A percentile compares a stretch with the other conserved stretches of the same genome.
Evolutionary conservation across 2,329 filamentous ascomycete species (phyloP).

Genomic region (Hypoxylon sp.): DNA sequence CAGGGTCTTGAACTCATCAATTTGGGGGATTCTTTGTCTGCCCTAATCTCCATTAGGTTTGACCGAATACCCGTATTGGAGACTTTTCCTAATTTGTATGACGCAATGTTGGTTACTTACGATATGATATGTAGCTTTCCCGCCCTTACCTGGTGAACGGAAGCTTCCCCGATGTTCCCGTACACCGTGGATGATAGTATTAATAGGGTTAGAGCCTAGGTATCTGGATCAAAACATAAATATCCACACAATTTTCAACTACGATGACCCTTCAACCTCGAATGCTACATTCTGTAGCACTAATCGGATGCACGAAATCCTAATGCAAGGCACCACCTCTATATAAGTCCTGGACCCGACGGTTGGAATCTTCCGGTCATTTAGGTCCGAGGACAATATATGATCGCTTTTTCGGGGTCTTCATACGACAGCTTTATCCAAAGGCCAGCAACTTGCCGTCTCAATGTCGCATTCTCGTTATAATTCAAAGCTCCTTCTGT

Average conservation of each 20-base stretch:
- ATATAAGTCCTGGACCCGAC: neutral
- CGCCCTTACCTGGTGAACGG: constrained; percentile 4
- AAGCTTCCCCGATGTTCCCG: neutral
- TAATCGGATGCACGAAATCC: constrained; percentile 13
- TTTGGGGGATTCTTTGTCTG: constrained; percentile 2
- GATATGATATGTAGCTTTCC: constrained; percentile 5
- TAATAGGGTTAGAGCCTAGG: neutral
- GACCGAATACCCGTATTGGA: neutral
- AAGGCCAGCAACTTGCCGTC: neutral
- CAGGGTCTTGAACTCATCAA: constrained; percentile 2
- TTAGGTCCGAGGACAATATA: neutral
- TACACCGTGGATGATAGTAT: neutral
- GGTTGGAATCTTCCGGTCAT: neutral
- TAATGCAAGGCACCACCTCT: constrained; percentile 11
- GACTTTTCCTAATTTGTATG: constrained; percentile 7
- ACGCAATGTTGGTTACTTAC: constrained; percentile 8
- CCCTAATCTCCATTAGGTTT: neutral
- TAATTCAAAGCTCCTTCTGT: neutral
- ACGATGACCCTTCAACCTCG: neutral
- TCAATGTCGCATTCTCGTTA: neutral
- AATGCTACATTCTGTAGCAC: constrained; percentile 3
- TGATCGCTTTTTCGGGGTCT: neutral
- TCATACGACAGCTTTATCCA: neutral
- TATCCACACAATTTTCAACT: neutral
- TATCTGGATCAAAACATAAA: neutral